phyloP scores from a whole-genome alignment of 176 grass and related monocot species.

The Pontederia crassipes region DNA sequence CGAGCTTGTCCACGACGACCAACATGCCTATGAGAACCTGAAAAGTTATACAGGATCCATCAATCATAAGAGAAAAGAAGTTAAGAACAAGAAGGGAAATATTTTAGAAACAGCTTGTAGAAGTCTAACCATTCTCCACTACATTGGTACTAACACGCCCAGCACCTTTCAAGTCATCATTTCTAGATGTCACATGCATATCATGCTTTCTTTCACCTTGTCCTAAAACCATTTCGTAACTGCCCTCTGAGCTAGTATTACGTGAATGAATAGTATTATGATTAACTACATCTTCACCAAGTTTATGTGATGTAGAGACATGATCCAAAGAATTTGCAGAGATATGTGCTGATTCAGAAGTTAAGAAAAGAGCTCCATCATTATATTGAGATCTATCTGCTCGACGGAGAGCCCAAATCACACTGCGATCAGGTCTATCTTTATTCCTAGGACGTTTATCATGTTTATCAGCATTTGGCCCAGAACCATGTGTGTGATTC shows the following conservation, averaged over 20 bases:
- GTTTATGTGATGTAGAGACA: conserved; percentile 32
- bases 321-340: conserved; percentile 35
- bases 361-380: conserved; percentile 23
- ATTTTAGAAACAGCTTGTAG: conserved; percentile 2
- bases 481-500: conserved; percentile 37
- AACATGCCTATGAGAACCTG: conserved; percentile 60
- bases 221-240: conserved; percentile 23
- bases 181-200: conserved; percentile 15
- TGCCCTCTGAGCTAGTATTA: conserved; percentile 15
- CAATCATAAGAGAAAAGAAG: neutral
- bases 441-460: conserved; percentile 70
- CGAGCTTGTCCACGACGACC: conserved; percentile 58
- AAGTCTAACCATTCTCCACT: conserved; percentile 67
- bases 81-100: conserved; percentile 1
- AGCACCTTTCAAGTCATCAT: conserved; percentile 42
- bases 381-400: conserved; percentile 46
- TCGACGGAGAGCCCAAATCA: conserved; percentile 64
- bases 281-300: neutral
- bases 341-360: conserved; percentile 28
- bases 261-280: neutral
- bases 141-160: conserved; percentile 22
- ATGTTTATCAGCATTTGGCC: conserved; percentile 39
- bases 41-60: conserved; percentile 12
- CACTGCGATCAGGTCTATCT: conserved; percentile 80
- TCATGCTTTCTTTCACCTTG: conserved; percentile 74